Base-by-base conservation (phyloP, 148 eudicot genomes). In the Amaranthus hypochondriacus region DNA sequence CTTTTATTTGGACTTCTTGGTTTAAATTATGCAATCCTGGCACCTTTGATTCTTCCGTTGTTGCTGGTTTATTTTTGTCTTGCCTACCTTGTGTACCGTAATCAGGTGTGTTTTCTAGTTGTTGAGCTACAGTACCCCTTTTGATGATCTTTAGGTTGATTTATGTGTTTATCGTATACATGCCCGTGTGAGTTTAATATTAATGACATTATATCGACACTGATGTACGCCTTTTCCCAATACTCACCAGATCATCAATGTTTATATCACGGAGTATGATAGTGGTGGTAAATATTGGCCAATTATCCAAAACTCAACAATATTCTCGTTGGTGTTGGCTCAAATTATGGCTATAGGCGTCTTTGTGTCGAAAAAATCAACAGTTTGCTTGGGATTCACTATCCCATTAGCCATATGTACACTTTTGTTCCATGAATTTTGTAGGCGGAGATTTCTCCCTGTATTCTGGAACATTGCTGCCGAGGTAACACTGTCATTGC, bases 251-350 rank as follows among this genome's bases (percentile, higher is more conserved):
- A 79, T 96, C 68, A 86, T 96, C 76, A 92, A 92, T 76, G 97
- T 92, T 5, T 96, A 96, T 56, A 83, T 89, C 52, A 87, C 89
- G 13, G 78, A 82, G 57, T 92, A 96, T 59, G 86, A 92, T 52
- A 96, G 81, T 58, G 97, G 94, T 61, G 99, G 99, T n/a, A 79
- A 71, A 65, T 92, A 82, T 76, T 96, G 99, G 99, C 97, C 96
- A 14, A 48, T 92, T 69, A 83, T 89, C 60, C 96, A 92, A 72
- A 84, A 71, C 78, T 79, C 97, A 21, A 80, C 86, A 39, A 90
- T 90, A 63, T 92, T 96, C 75, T 85, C 96, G 4, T 56, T 96
- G 85, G 83, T 92, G 82, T 79, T 96, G 67, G 84, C 84, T 43
- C 99, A 96, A 79, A 51, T 85, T 66, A 78, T 96, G 58, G 87